Conservation (phyloP, 2,329 filamentous ascomycete species). For the Beauveria sp. region DNA sequence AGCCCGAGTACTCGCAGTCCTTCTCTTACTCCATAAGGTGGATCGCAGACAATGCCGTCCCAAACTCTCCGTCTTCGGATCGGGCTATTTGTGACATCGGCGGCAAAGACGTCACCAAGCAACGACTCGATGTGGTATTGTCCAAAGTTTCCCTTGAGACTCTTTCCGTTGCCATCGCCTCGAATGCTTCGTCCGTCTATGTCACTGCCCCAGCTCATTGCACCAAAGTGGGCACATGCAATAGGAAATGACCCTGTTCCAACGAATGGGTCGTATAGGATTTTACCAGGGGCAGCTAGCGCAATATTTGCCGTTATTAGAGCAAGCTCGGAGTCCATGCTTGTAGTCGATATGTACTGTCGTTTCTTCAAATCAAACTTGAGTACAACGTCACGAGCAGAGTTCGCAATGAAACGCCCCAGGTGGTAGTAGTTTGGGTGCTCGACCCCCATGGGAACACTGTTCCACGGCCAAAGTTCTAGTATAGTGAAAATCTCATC, state of each 20-base stretch:
- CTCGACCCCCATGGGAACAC: slow-evolving; percentile 37
- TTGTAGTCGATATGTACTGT: slow-evolving; percentile 88
- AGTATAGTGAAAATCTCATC: slow-evolving; percentile 72
- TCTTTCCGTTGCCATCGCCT: slow-evolving; percentile 52
- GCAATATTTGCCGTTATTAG: slow-evolving; percentile 89
- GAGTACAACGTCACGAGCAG: slow-evolving; percentile 58
- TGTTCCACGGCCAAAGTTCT: slow-evolving; percentile 65
- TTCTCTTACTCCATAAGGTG: slow-evolving; percentile 91
- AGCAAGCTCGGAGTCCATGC: slow-evolving; percentile 92
- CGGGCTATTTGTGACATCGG: slow-evolving; percentile 83
- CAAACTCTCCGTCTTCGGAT: slow-evolving; percentile 57
- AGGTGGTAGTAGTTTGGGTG: slow-evolving; percentile 58
- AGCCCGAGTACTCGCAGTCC: slow-evolving; percentile 80
- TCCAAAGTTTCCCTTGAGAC: slow-evolving; percentile 62
- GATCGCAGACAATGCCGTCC: slow-evolving; percentile 91
- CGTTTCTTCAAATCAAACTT: slow-evolving; percentile 89
- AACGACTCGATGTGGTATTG: slow-evolving; percentile 65
- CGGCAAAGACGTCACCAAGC: slow-evolving; percentile 73
- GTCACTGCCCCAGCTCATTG: slow-evolving; percentile 75
- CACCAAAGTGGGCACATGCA: slow-evolving; percentile 85
- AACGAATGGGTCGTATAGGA: slow-evolving; percentile 93
- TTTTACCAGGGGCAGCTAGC: slow-evolving; percentile 68
- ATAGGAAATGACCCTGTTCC: slow-evolving; percentile 91
- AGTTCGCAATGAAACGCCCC: slow-evolving; percentile 61
- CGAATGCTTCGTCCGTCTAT: slow-evolving; percentile 87